Base-by-base conservation (phyloP, 805 yeast species). In the Suhomyces sp. region DNA sequence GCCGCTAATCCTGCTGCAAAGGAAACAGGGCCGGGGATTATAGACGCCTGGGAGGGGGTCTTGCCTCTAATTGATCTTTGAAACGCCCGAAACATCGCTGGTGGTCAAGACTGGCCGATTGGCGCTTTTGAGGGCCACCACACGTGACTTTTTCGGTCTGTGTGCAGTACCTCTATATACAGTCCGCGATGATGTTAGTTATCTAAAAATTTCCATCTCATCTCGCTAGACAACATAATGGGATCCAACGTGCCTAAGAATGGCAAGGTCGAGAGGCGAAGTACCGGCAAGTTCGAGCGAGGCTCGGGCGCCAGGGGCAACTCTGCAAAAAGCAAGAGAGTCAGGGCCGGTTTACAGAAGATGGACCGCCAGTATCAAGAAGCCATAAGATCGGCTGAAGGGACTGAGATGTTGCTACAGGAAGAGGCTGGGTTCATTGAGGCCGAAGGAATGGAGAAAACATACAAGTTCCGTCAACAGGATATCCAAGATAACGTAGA, bases 391-490 rank as follows among this genome's bases (percentile, higher is more conserved):
- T 80, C 90, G 8, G 97, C 97, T 1, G 90, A 92, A 9, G 85
- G 87, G 4, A 88, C 97, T 0, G 97, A 94, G 61, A 79, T 90
- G 62, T 77, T 94, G 57, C 73, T 90, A 33, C 89, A 88, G 55
- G 98, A 94, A 72, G 86, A 87, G 27, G 81, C 79, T 4, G 99
- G 99, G 46, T 87, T 78, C 62, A 69, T 94, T 56, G 99, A 94
- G 69, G 90, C 97, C 5, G 99, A 94, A 63, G 86, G 86, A n/a
- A 85, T 93, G 92, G 99, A 94, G 71, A 86, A 84, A 68, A 94
- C 99, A 0, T 90, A 76, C 73, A 89, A 88, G 69, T 89, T 89
- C 60, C 82, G 78, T 33, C 99, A 94, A 67, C 80, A 80, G 12
- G 97, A 93, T 49, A 86, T 94, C 36, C 80, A 73, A 24, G 79